phyloP scores from a whole-genome alignment of 345 rosid genomes.

The Moringa oleifera region DNA sequence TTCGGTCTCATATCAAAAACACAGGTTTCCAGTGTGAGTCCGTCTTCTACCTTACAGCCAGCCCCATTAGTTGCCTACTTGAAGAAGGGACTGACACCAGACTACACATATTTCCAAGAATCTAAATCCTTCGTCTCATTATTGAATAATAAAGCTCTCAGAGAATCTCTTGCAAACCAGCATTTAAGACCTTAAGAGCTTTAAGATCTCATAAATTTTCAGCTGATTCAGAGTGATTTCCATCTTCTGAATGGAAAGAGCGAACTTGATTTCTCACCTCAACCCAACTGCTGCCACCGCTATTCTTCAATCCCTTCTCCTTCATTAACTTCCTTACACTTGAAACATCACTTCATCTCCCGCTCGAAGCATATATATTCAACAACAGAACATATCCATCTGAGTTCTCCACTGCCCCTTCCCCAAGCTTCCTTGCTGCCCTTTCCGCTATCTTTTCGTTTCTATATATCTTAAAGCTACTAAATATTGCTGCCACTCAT shows the following conservation, averaged over 20 bases:
- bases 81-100: too few species aligned
- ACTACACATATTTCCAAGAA: not conserved
- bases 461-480: conserved; percentile 41
- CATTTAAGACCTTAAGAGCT: conserved; percentile 40
- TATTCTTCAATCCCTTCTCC: conserved; percentile 50
- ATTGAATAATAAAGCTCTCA: too few species aligned
- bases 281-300: conserved; percentile 48
- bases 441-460: conserved; percentile 44
- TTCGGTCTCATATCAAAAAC: too few species aligned
- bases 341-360: conserved; percentile 47
- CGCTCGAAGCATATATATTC: conserved; percentile 53
- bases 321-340: conserved; percentile 44
- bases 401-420: conserved; percentile 28
- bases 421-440: conserved; percentile 35
- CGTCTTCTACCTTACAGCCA: too few species aligned
- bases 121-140: not conserved
- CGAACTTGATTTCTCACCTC: conserved; percentile 39
- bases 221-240: conserved; percentile 23
- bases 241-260: conserved; percentile 42
- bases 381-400: conserved; percentile 44
- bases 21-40: too few species aligned
- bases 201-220: conserved; percentile 33
- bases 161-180: conserved; percentile 4
- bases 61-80: too few species aligned
- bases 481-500: conserved; percentile 50